These are phyloP conservation scores for Orobanche coerulescens DNA, from an alignment of 257 asterid genomes.

Conservation along the genomic window DNA sequence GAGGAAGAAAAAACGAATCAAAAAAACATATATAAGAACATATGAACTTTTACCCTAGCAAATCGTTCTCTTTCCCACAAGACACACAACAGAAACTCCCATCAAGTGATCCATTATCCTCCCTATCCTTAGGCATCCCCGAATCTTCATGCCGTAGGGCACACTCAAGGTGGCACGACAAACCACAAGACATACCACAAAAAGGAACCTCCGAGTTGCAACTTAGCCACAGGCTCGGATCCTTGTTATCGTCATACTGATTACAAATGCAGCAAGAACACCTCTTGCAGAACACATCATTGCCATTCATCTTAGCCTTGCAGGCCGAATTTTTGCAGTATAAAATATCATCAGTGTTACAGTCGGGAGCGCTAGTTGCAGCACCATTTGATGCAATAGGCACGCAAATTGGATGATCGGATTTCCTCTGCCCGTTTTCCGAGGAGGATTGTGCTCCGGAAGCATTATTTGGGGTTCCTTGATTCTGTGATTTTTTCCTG, in stretches of 20 bases:
- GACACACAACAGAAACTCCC: conserved; percentile 80
- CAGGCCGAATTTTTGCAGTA: conserved; percentile 89
- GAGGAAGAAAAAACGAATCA: neutral
- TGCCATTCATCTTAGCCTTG: conserved; percentile 48
- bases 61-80: conserved; percentile 84
- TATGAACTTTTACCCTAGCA: conserved; percentile 57
- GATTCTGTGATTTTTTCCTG: conserved; percentile 53
- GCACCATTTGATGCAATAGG: conserved; percentile 27
- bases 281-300: conserved; percentile 69
- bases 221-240: conserved; percentile 84
- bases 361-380: conserved; percentile 19
- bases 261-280: conserved; percentile 94
- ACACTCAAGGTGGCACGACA: conserved; percentile 98
- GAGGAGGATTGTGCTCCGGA: conserved; percentile 33
- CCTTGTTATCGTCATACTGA: conserved; percentile 85
- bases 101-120: conserved; percentile 45
- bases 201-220: conserved; percentile 89
- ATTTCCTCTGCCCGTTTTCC: conserved; percentile 60
- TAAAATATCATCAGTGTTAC: neutral
- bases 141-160: conserved; percentile 64
- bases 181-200: conserved; percentile 64
- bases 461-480: conserved; percentile 24
- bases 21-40: conserved; percentile 11
- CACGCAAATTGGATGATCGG: conserved; percentile 27
- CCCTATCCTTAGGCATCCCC: conserved; percentile 46